Percentiles rank a stretch among this genome's conserved stretches.
Conservation (phyloP, 2,329 filamentous ascomycete genomes). For the Colletotrichum falcatum region DNA sequence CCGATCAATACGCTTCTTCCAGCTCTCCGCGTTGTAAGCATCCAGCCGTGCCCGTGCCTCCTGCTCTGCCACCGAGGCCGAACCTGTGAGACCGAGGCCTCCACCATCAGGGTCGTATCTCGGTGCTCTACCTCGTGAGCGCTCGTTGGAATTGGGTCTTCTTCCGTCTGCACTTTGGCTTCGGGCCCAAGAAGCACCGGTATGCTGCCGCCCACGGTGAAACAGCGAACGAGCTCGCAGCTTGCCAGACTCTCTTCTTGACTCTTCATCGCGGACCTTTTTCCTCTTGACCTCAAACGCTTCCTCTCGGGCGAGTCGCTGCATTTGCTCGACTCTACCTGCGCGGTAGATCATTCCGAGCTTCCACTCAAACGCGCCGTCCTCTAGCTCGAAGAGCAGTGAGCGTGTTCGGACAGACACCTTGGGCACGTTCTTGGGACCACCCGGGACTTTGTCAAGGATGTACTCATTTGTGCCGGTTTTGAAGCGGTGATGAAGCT, state of each 20-base stretch:
- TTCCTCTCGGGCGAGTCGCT: conserved; percentile 88
- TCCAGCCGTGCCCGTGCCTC: conserved; percentile 83
- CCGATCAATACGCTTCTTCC: conserved; percentile 90
- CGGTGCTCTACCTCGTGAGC: conserved; percentile 59
- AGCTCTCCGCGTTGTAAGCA: conserved; percentile 86
- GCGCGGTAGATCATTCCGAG: conserved; percentile 92
- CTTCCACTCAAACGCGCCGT: conserved; percentile 98
- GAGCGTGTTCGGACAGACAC: conserved; percentile 85
- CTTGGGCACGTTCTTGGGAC: conserved; percentile 87
- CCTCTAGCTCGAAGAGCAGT: conserved; percentile 91
- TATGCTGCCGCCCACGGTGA: conserved; percentile 47
- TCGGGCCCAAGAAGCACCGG: conserved; percentile 56
- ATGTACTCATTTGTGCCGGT: conserved; percentile 91
- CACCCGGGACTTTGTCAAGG: conserved; percentile 85
- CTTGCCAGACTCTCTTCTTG: conserved; percentile 64
- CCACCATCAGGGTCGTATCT: conserved; percentile 86
- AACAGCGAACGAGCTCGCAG: conserved; percentile 67
- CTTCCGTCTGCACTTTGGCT: conserved; percentile 69
- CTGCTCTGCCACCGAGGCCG: conserved; percentile 77
- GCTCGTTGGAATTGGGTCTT: conserved; percentile 49
- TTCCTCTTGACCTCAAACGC: conserved; percentile 90
- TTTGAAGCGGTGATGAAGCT: conserved; percentile 92
- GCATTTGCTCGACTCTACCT: conserved; percentile 88
- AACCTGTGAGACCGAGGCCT: conserved; percentile 75
- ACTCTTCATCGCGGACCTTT: conserved; percentile 80